phyloP scores from a whole-genome alignment of 2,329 filamentous ascomycete genomes.

The Fusarium miscanthi region DNA sequence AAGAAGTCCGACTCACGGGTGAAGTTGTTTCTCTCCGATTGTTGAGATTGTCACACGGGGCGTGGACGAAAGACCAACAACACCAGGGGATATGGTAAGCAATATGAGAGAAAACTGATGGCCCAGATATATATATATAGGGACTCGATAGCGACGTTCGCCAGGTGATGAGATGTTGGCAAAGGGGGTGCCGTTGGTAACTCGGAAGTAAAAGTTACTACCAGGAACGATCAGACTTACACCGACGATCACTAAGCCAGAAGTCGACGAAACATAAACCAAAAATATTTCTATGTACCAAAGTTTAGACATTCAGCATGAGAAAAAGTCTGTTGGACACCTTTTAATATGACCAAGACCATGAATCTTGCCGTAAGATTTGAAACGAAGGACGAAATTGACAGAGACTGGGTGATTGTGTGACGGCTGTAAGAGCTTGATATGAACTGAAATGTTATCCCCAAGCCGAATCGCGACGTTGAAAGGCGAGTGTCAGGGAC shows the following conservation, averaged over 20 bases:
- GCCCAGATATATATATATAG: neutral
- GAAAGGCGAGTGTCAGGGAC: neutral
- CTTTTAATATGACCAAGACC: too few relatives aligned
- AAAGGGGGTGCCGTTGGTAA: neutral
- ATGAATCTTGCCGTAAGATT: too few relatives aligned
- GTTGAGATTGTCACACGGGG: neutral
- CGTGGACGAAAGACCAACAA: neutral
- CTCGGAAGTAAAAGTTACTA: neutral
- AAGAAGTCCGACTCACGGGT: too few relatives aligned
- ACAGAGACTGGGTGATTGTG: too few relatives aligned
- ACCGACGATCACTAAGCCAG: neutral
- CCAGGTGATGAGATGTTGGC: neutral
- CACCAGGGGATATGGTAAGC: neutral
- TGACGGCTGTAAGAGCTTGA: too few relatives aligned
- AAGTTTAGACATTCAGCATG: too few relatives aligned
- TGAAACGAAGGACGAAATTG: too few relatives aligned
- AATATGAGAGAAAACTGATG: neutral
- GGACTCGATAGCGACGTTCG: neutral
- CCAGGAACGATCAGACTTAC: neutral
- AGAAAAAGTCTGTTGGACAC: too few relatives aligned
- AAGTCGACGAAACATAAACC: too few relatives aligned
- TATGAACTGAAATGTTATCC: too few relatives aligned
- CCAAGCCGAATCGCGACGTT: neutral
- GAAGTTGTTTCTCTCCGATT: neutral
- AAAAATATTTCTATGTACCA: too few relatives aligned